Evolutionary conservation across 2,329 filamentous ascomycete genomes (phyloP).

Genomic region (Thermomyces lanuginosus): DNA sequence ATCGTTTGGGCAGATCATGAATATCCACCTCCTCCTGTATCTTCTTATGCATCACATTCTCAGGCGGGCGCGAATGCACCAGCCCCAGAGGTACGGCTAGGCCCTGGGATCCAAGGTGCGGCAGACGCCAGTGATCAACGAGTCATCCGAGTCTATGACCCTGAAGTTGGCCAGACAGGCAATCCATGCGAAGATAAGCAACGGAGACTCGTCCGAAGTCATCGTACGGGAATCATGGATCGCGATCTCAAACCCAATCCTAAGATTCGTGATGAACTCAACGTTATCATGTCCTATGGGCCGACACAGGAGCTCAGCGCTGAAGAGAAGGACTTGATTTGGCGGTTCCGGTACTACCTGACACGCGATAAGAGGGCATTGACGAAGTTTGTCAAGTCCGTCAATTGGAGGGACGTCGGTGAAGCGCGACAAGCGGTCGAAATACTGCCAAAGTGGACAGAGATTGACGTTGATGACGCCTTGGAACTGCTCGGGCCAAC

Average conservation of each 20-base stretch:
- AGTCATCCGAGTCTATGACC: slow-evolving; percentile 78
- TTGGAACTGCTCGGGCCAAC: slow-evolving; percentile 83
- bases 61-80: slow-evolving; percentile 52
- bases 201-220: slow-evolving; percentile 74
- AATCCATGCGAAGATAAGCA: slow-evolving; percentile 96
- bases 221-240: slow-evolving; percentile 84
- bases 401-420: slow-evolving; percentile 74
- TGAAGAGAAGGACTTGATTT: slow-evolving; percentile 89
- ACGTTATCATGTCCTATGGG: slow-evolving; percentile 78
- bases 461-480: slow-evolving; percentile 93
- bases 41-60: slow-evolving; percentile 50
- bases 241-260: slow-evolving; percentile 92
- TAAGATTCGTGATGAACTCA: slow-evolving; percentile 85
- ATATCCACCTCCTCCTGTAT: slow-evolving; percentile 71
- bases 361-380: slow-evolving; percentile 81
- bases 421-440: slow-evolving; percentile 83
- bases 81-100: slow-evolving; percentile 74
- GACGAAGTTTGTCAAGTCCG: slow-evolving; percentile 96
- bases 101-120: slow-evolving; percentile 67
- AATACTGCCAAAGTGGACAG: slow-evolving; percentile 81
- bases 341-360: slow-evolving; percentile 93
- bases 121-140: slow-evolving; percentile 36
- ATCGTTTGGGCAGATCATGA: slow-evolving; percentile 90
- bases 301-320: slow-evolving; percentile 75
- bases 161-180: slow-evolving; percentile 72